Evolutionary conservation across 164 flowering plant species (phyloP).

Genomic region (Cinnamomum chago): DNA sequence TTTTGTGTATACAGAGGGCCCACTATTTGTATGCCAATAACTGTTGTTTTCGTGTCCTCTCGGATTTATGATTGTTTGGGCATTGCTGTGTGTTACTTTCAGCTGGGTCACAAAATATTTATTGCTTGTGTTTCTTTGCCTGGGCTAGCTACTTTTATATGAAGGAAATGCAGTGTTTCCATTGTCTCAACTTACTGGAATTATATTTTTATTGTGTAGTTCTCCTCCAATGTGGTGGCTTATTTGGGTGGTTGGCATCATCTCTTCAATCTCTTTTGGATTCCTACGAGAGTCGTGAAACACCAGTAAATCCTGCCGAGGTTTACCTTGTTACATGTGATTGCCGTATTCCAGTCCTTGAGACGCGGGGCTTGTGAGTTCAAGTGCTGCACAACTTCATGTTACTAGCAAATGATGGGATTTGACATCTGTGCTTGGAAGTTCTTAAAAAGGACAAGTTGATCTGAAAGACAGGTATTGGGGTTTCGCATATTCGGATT

Average conservation of each 20-base stretch:
- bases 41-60: too few species aligned
- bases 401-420: background rate
- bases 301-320: background rate
- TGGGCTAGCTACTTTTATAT: too few species aligned
- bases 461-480: background rate
- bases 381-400: background rate
- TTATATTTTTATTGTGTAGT: background rate
- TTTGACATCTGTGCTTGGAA: conserved; percentile 5
- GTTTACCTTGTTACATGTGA: background rate
- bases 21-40: too few species aligned
- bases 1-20: too few species aligned
- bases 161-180: background rate
- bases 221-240: conserved; percentile 1
- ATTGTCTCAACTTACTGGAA: background rate
- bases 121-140: too few species aligned
- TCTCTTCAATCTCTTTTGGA: conserved; percentile 9
- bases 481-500: background rate
- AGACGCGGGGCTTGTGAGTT: background rate
- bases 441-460: conserved; percentile 1
- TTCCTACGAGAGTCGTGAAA: conserved; percentile 1
- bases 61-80: too few species aligned
- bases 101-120: too few species aligned
- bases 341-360: conserved; percentile 5
- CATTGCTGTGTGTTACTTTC: too few species aligned
- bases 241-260: conserved; percentile 5